phyloP scores from a whole-genome alignment of 805 yeast species.

The Saturnispora silvae region DNA sequence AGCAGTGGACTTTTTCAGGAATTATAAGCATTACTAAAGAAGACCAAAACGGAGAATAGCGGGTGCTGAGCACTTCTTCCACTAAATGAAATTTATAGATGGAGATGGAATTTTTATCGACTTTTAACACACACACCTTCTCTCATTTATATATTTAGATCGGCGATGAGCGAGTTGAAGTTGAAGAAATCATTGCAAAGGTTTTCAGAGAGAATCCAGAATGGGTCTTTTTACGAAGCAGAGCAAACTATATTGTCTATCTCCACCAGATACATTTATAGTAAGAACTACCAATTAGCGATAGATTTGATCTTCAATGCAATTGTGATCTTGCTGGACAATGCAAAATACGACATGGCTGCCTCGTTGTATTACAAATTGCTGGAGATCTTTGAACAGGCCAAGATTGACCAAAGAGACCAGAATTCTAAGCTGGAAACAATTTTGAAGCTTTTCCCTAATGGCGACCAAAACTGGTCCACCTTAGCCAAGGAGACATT shows the following conservation, averaged over 20 bases:
- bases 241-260: slow-evolving; percentile 91
- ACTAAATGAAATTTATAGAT: no score
- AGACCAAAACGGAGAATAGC: no score
- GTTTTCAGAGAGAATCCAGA: slow-evolving; percentile 54
- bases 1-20: neutral
- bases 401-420: slow-evolving; percentile 17
- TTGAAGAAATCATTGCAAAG: slow-evolving; percentile 51
- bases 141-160: no score
- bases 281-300: slow-evolving; percentile 60
- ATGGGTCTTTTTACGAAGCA: slow-evolving; percentile 84
- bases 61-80: neutral
- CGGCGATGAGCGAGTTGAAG: slow-evolving; percentile 27
- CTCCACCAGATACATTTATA: slow-evolving; percentile 69
- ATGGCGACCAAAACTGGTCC: slow-evolving; percentile 49
- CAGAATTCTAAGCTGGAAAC: slow-evolving; percentile 31
- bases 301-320: slow-evolving; percentile 65
- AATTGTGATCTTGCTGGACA: slow-evolving; percentile 53
- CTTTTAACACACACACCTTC: no score
- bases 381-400: slow-evolving; percentile 54
- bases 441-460: slow-evolving; percentile 32
- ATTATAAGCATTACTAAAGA: no score
- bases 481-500: slow-evolving; percentile 58
- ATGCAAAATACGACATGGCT: slow-evolving; percentile 70
- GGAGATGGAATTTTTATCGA: no score
- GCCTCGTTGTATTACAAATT: slow-evolving; percentile 66